Base-by-base conservation (phyloP, 2,329 filamentous ascomycete species). In the Trichoderma oligosporum region DNA sequence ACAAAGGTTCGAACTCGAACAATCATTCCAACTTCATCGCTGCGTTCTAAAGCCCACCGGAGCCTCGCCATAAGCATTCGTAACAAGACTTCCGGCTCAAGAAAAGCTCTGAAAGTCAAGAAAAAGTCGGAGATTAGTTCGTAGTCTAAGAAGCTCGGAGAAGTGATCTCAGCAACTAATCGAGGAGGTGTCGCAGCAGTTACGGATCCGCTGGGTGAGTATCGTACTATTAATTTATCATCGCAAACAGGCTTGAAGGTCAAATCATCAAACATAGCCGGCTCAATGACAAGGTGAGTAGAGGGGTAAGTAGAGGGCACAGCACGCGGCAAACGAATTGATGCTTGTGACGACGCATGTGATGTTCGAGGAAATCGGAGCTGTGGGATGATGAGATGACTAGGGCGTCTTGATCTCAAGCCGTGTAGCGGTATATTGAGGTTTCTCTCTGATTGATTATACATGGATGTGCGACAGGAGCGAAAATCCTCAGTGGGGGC, bases 61-160 rank as follows among this genome's bases (percentile, higher is more conserved):
- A 99, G 75, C 16, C 94, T 84, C 2, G 92, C 87, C 61, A 97
- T 81, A 14, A 99, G 79, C 78, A 96, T 91, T 45, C 86, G 84
- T 20, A 96, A 80, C 3, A 99, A 79, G 65, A 93, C 87, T 18
- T 80, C 78, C 0, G 88, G 79, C 11, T 89, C 85, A 59, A 99
- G 78, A 68, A 97, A 99, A 3, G 88, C 83, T 47, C 94, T 89
- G 68, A 91, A 99, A 0, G 94, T 97, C 20, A 99, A 82, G 67
- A 99, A 99, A 73, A 99, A 99, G 71, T 99, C 94, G 1, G 94
- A 97, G 4, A 99, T 83, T 4, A 99, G 81, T 67, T 97, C 93
- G 70, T 99, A 99, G 71, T 99, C 93, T 67, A 99, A 84, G 69
- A 97, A 97, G 48, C 85, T 91, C 14, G 94, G 91, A 0, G 94